Base-by-base conservation (phyloP, 331 rosid genomes). In the Dryas integrifolia region DNA sequence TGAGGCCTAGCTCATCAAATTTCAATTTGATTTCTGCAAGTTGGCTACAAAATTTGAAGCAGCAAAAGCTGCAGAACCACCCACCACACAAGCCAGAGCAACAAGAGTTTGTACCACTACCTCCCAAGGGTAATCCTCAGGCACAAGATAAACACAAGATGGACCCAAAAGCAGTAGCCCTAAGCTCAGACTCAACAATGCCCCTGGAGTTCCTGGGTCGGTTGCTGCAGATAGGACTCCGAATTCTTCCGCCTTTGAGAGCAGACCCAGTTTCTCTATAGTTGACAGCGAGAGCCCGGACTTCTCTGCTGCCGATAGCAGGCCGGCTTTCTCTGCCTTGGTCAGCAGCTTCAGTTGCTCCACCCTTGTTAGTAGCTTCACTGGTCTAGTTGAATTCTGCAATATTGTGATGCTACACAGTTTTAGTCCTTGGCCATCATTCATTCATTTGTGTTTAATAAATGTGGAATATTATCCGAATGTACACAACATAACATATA, bases 241-340 rank as follows among this genome's bases (percentile, higher is more conserved):
- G 1, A 91, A 39, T n/a, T 91, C 92, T 65, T 94, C 97, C 2
- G 98, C 98, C 79, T 91, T 94, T 5, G 96, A 91, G 5, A 94
- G 96, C 61, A 91, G 81, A 1, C 98, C 97, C 11, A 91, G 72
- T 46, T 69, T 82, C 90, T 94, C 98, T 48, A 94, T 91, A 0
- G 89, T 47, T 15, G 97, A 91, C 8, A 94, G 86, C 1, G 98
- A 94, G 65, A 94, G 74, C 10, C 98, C 97, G 7, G 55, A 74
- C 67, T 85, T 88, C 87, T 94, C 98, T 9, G 97, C 97, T 11
- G 98, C 92, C 0, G 98, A 94, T 58, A 94, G 69, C 55, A 94
- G 53, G 3, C 98, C 98, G 7, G 97, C 97, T 76, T 92, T 91
- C 89, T 94, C 98, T 44, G 97, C 97, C 72, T 94, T 94, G 41